phyloP scores from a whole-genome alignment of 164 flowering plant genomes.

The Euptelea pleiosperma region DNA sequence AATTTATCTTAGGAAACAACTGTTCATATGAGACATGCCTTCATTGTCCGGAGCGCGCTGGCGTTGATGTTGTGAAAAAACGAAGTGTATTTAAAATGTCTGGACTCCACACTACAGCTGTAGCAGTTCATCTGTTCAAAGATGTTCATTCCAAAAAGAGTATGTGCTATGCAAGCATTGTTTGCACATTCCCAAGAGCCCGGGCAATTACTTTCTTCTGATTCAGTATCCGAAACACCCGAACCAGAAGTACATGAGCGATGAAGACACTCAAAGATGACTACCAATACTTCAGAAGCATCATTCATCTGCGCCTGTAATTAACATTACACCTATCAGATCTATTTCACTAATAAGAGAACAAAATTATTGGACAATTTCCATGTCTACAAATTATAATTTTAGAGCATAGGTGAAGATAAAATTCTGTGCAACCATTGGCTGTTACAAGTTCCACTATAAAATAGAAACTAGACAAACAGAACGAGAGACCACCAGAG shows the following conservation, averaged over 20 bases:
- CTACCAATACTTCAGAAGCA: constrained; percentile 96
- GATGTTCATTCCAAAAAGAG: constrained; percentile 90
- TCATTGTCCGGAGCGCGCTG: constrained; percentile 86
- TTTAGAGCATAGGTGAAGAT: background rate
- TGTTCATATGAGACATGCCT: constrained; percentile 40
- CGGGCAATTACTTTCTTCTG: constrained; percentile 48
- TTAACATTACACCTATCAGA: constrained; percentile 15
- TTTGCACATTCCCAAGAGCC: constrained; percentile 85
- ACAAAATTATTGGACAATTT: background rate
- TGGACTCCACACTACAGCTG: constrained; percentile 75
- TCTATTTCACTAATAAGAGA: constrained; percentile 1
- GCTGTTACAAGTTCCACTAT: background rate
- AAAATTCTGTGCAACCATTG: background rate
- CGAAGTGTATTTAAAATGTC: constrained; percentile 83
- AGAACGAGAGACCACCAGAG: background rate
- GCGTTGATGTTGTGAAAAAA: constrained; percentile 95
- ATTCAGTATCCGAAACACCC: constrained; percentile 47
- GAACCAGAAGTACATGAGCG: constrained; percentile 46
- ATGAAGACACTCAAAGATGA: constrained; percentile 92
- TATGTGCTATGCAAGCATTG: constrained; percentile 69
- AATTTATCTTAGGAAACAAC: background rate
- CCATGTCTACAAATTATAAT: background rate
- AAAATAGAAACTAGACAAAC: background rate
- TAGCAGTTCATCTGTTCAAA: constrained; percentile 85
- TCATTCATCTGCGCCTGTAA: constrained; percentile 97